Percentiles rank a stretch among this genome's conserved stretches.
These are phyloP conservation scores for Ophiostoma perfectum DNA, from an alignment of 2,329 filamentous ascomycete species.

Conservation along the genomic window DNA sequence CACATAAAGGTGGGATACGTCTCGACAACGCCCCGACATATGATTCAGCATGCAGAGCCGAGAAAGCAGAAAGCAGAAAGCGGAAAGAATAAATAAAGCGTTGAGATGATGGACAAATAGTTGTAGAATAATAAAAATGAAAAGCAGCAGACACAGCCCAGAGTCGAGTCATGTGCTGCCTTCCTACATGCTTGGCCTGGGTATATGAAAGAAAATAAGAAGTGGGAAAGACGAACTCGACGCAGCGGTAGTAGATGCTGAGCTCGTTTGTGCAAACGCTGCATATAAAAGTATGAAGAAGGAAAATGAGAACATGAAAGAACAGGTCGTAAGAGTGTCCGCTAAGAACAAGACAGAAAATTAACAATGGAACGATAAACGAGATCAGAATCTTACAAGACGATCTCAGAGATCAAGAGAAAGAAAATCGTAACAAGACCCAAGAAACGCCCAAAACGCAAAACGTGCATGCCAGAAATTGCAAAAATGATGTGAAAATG, in stretches of 20 bases:
- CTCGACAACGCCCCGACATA: background rate
- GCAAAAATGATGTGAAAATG: background rate
- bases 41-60: background rate
- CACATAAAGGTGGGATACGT: background rate
- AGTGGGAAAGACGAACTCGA: background rate
- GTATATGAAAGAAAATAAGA: constrained; percentile 13
- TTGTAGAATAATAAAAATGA: background rate
- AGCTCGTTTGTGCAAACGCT: background rate
- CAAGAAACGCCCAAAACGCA: constrained; percentile 1
- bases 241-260: background rate
- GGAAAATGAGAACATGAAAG: background rate
- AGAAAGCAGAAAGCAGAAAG: background rate
- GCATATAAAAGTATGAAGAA: background rate
- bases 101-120: background rate
- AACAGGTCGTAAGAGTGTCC: background rate
- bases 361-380: background rate
- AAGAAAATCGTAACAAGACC: background rate
- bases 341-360: background rate
- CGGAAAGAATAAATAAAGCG: background rate
- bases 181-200: constrained; percentile 6
- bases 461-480: background rate
- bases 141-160: background rate
- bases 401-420: background rate
- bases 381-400: background rate
- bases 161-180: background rate